Evolutionary conservation across 768 basidiomycete species (phyloP).

Genomic region (Asterophora lycoperdoides): DNA sequence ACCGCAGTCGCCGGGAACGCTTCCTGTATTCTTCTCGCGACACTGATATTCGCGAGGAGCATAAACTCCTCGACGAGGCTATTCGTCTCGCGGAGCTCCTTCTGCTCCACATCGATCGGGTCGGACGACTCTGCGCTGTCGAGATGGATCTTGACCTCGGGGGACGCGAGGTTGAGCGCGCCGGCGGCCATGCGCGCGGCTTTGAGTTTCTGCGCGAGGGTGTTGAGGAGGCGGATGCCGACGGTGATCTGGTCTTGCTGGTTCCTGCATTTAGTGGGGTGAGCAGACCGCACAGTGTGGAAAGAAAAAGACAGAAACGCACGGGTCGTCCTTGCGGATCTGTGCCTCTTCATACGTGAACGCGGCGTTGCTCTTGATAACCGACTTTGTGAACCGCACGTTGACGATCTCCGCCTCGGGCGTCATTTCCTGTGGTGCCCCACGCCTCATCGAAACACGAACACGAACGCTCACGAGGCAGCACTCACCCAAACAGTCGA

Average conservation of each 20-base stretch:
- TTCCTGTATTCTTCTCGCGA: constrained; percentile 88
- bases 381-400: constrained; percentile 90
- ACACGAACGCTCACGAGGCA: no score
- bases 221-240: constrained; percentile 85
- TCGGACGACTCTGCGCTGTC: constrained; percentile 92
- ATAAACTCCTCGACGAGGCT: constrained; percentile 98
- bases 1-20: constrained; percentile 96
- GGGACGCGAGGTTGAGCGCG: constrained; percentile 96
- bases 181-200: constrained; percentile 88
- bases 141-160: constrained; percentile 95
- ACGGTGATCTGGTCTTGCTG: constrained; percentile 77
- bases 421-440: constrained; percentile 88
- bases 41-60: constrained; percentile 95
- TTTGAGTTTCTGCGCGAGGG: constrained; percentile 80
- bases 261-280: constrained; percentile 52
- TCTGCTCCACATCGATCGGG: constrained; percentile 96
- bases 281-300: background rate
- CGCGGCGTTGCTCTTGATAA: constrained; percentile 93
- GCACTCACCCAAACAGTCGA: constrained; percentile 84
- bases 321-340: constrained; percentile 89
- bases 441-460: no score
- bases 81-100: constrained; percentile 89
- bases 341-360: constrained; percentile 98
- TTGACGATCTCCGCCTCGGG: constrained; percentile 86
- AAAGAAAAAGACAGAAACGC: constrained; percentile 24